Evolutionary conservation across 2,329 filamentous ascomycete genomes (phyloP).

Genomic region (Beauveria scarabaeidicola): DNA sequence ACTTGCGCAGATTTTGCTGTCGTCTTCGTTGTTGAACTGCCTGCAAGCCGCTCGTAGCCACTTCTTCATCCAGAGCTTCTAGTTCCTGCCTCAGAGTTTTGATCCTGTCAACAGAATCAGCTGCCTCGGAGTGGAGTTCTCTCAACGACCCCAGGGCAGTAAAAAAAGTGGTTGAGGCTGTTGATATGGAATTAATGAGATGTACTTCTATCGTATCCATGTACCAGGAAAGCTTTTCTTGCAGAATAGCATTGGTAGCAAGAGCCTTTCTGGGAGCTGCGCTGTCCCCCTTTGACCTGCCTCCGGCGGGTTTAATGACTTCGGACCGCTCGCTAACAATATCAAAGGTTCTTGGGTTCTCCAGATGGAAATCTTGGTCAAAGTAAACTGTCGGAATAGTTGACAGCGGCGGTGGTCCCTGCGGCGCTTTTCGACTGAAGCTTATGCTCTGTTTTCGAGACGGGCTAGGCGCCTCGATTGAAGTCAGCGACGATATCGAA

Average conservation of each 20-base stretch:
- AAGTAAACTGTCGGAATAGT: constrained; percentile 93
- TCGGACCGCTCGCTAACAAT: constrained; percentile 93
- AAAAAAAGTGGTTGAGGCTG: constrained; percentile 92
- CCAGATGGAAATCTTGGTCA: constrained; percentile 87
- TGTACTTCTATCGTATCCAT: constrained; percentile 99
- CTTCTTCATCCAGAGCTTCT: constrained; percentile 71
- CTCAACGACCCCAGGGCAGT: constrained; percentile 84
- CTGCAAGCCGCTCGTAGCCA: constrained; percentile 76
- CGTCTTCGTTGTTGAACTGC: constrained; percentile 76
- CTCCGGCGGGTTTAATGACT: constrained; percentile 62
- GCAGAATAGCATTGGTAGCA: constrained; percentile 91
- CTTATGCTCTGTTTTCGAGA: constrained; percentile 38
- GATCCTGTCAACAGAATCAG: constrained; percentile 82
- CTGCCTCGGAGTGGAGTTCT: constrained; percentile 84
- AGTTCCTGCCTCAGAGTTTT: constrained; percentile 73
- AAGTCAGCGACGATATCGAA: constrained; percentile 41
- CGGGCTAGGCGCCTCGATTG: constrained; percentile 37
- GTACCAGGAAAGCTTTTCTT: constrained; percentile 98
- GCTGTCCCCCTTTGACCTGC: constrained; percentile 43
- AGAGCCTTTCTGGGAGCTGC: constrained; percentile 66
- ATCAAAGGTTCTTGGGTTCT: constrained; percentile 94
- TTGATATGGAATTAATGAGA: constrained; percentile 90
- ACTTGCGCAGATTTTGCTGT: constrained; percentile 73
- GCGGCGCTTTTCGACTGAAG: constrained; percentile 49
- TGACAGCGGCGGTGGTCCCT: constrained; percentile 75